A percentile compares a stretch with the other conserved stretches of the same genome.
phyloP scores from a whole-genome alignment of 495 filamentous ascomycete species.

The Bacidia gigantensis region DNA sequence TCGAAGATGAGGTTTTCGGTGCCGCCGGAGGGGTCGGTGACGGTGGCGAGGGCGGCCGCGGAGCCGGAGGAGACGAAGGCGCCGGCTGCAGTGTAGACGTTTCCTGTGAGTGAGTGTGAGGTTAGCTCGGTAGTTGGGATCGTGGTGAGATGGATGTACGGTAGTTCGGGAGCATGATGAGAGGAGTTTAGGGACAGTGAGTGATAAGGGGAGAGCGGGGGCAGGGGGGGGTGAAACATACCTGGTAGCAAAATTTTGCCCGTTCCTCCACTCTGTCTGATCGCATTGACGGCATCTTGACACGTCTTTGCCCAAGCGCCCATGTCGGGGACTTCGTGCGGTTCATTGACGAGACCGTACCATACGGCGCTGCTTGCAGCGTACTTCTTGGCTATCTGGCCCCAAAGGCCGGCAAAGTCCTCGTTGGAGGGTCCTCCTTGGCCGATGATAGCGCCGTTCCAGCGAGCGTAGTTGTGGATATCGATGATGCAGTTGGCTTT shows the following conservation, averaged over 20 bases:
- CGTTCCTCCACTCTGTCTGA: constrained; percentile 39
- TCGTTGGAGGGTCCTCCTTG: constrained; percentile 30
- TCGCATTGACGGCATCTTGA: constrained; percentile 43
- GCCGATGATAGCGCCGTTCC: constrained; percentile 45
- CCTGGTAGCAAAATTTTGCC: constrained; percentile 32
- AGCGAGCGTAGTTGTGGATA: constrained; percentile 46
- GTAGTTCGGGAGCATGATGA: no score
- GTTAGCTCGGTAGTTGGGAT: no score
- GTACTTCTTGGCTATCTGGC: constrained; percentile 42
- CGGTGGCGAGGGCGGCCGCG: constrained; percentile 31
- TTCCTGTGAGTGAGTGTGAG: constrained; percentile 15
- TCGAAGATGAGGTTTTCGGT: constrained; percentile 43
- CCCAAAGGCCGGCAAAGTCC: constrained; percentile 44
- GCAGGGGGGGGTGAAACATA: not conserved
- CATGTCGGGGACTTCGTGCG: constrained; percentile 37
- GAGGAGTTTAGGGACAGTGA: no score
- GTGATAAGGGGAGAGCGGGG: not conserved
- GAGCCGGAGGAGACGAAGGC: constrained; percentile 33
- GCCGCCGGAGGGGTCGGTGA: constrained; percentile 41
- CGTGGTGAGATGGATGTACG: no score
- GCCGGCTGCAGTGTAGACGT: constrained; percentile 35
- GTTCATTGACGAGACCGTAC: constrained; percentile 56
- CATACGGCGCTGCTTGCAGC: constrained; percentile 30
- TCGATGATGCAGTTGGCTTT: constrained; percentile 47
- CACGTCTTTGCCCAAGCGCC: constrained; percentile 36